phyloP scores from a whole-genome alignment of 2,329 filamentous ascomycete genomes.

The Arthroderma sp. region DNA sequence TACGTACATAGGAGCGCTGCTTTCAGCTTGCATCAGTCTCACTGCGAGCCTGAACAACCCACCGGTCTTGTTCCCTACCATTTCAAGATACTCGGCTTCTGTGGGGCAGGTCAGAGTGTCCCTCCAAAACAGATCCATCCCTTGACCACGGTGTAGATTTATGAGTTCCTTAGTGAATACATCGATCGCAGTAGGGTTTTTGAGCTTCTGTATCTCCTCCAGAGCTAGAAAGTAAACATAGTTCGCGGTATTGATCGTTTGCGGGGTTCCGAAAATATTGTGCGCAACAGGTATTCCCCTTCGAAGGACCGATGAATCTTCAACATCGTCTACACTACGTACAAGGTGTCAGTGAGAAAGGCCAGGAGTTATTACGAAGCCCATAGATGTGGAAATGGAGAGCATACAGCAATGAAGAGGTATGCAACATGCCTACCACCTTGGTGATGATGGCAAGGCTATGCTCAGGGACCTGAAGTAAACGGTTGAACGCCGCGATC shows the following conservation, averaged over 20 bases:
- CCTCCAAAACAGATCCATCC: slow-evolving; percentile 30
- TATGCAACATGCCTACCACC: slow-evolving; percentile 27
- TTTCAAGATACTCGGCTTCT: slow-evolving; percentile 28
- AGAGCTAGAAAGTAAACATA: slow-evolving; percentile 29
- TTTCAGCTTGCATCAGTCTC: slow-evolving; percentile 25
- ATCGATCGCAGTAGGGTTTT: slow-evolving; percentile 19
- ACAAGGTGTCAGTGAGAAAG: not conserved
- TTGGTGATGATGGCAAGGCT: slow-evolving; percentile 22
- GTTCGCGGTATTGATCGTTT: slow-evolving; percentile 37
- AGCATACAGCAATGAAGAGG: slow-evolving; percentile 27
- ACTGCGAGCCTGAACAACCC: slow-evolving; percentile 27
- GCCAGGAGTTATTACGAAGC: not conserved
- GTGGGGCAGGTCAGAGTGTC: slow-evolving; percentile 23
- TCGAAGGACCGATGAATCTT: slow-evolving; percentile 31
- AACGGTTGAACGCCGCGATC: slow-evolving; percentile 27
- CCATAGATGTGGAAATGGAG: slow-evolving; percentile 9
- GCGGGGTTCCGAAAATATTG: slow-evolving; percentile 30
- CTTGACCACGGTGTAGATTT: slow-evolving; percentile 29
- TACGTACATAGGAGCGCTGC: slow-evolving; percentile 8
- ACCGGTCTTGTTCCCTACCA: slow-evolving; percentile 31
- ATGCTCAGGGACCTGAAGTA: slow-evolving; percentile 22
- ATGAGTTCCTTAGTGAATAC: slow-evolving; percentile 26
- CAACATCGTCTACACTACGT: slow-evolving; percentile 31
- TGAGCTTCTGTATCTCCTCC: slow-evolving; percentile 20
- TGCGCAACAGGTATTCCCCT: slow-evolving; percentile 32